Percentiles rank a stretch among this genome's conserved stretches.
These are phyloP conservation scores for Caloboletus inedulis DNA, from an alignment of 1,284 basidiomycete species.

Conservation along the genomic window DNA sequence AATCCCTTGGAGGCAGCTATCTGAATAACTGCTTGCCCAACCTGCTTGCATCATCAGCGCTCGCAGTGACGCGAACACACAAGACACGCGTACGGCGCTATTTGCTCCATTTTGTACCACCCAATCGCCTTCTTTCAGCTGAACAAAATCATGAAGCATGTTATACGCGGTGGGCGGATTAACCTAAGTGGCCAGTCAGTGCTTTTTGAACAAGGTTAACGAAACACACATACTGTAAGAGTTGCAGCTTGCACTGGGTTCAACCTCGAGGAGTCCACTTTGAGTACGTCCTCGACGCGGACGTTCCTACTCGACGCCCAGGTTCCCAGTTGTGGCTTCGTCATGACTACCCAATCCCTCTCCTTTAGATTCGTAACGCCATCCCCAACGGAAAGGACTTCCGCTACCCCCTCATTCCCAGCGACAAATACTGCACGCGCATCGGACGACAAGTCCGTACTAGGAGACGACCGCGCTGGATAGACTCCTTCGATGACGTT, in stretches of 20 bases:
- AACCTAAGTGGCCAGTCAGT: conserved; percentile 45
- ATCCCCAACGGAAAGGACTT: conserved; percentile 58
- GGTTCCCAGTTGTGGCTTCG: conserved; percentile 67
- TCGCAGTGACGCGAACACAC: neutral
- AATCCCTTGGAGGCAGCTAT: conserved; percentile 66
- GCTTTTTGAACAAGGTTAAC: neutral
- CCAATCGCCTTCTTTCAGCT: conserved; percentile 66
- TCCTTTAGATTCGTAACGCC: conserved; percentile 48
- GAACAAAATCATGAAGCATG: conserved; percentile 71
- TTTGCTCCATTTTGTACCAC: conserved; percentile 85
- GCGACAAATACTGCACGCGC: conserved; percentile 52
- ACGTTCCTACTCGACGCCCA: conserved; percentile 70
- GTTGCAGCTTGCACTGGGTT: conserved; percentile 69
- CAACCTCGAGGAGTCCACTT: conserved; percentile 50
- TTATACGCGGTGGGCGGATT: conserved; percentile 82
- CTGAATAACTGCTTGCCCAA: conserved; percentile 78
- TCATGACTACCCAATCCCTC: conserved; percentile 76
- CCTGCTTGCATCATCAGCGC: conserved; percentile 38
- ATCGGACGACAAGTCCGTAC: conserved; percentile 37
- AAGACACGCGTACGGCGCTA: conserved; percentile 55
- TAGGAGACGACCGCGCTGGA: conserved; percentile 57
- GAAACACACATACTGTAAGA: conserved; percentile 49
- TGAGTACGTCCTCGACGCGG: conserved; percentile 52
- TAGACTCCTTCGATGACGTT: conserved; percentile 84
- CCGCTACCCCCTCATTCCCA: conserved; percentile 79